Conservation (phyloP, 1,284 basidiomycete genomes). For the Chalciporus sp. region DNA sequence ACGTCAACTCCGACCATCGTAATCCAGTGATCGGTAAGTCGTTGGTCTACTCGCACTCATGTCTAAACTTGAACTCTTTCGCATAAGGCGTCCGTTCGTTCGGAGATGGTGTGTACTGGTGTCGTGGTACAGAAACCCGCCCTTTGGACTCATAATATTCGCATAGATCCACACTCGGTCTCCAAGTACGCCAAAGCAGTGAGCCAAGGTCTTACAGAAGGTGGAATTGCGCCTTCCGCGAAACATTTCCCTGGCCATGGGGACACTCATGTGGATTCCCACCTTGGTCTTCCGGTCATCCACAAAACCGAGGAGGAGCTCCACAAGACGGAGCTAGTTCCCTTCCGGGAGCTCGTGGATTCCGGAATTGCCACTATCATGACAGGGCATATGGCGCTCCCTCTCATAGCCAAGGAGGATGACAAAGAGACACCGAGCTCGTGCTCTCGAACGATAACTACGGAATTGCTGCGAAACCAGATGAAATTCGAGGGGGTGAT, state of each 20-base stretch:
- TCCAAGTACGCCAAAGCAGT: constrained; percentile 50
- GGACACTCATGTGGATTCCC: constrained; percentile 70
- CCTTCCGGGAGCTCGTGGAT: constrained; percentile 52
- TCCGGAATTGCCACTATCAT: constrained; percentile 56
- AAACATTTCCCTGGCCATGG: constrained; percentile 79
- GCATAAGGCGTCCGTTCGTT: constrained; percentile 64
- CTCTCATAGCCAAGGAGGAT: constrained; percentile 48
- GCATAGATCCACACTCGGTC: constrained; percentile 55
- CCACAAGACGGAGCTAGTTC: constrained; percentile 52
- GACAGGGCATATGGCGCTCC: constrained; percentile 73
- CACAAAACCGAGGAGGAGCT: constrained; percentile 48
- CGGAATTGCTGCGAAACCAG: constrained; percentile 49
- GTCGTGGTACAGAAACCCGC: not conserved
- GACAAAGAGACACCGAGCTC: constrained; percentile 55
- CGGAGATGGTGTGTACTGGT: constrained; percentile 53
- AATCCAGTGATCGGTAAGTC: constrained; percentile 70
- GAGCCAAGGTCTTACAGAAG: constrained; percentile 46
- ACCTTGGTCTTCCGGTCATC: constrained; percentile 65
- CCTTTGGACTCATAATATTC: not conserved
- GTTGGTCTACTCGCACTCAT: not conserved
- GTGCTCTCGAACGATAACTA: constrained; percentile 54
- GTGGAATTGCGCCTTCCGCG: constrained; percentile 57
- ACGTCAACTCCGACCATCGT: constrained; percentile 64
- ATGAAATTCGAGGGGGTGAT: constrained; percentile 57
- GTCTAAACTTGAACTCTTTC: constrained; percentile 1